Conservation (phyloP, 768 basidiomycete genomes). For the Coprinopsis marcescibilis region DNA sequence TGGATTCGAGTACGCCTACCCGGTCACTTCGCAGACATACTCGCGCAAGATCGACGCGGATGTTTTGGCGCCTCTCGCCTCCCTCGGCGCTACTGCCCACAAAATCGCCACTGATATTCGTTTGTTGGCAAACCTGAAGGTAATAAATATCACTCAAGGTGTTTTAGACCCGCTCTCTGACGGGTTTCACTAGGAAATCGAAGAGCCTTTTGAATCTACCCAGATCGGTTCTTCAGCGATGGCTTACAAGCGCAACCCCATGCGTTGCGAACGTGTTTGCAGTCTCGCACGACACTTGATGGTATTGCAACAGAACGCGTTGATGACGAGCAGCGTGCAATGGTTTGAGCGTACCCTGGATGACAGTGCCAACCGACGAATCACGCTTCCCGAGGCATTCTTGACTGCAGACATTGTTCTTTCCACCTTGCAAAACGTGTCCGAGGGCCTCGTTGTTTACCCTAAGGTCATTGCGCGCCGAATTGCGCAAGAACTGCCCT, state of each 20-base stretch:
- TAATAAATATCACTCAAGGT: conserved; percentile 14
- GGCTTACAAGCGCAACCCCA: conserved; percentile 99
- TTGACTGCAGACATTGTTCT: conserved; percentile 95
- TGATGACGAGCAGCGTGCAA: conserved; percentile 92
- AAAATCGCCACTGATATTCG: conserved; percentile 97
- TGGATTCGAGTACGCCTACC: conserved; percentile 93
- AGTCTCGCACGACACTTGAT: conserved; percentile 94
- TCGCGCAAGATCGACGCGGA: conserved; percentile 97
- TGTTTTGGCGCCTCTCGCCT: conserved; percentile 84
- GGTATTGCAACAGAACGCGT: conserved; percentile 91
- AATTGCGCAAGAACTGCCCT: conserved; percentile 92
- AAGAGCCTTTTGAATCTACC: conserved; percentile 98
- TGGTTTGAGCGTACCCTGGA: conserved; percentile 99
- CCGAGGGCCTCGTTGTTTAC: conserved; percentile 98
- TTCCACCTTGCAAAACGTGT: conserved; percentile 92
- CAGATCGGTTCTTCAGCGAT: conserved; percentile 97
- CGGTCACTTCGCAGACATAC: conserved; percentile 98
- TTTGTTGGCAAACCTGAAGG: conserved; percentile 90
- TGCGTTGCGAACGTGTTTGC: conserved; percentile 98
- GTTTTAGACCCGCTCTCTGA: neutral
- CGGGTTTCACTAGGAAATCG: conserved; percentile 57
- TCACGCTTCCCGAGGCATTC: conserved; percentile 96
- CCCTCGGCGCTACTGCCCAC: conserved; percentile 91
- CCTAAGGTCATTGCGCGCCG: conserved; percentile 91
- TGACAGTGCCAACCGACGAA: conserved; percentile 95